phyloP scores from a whole-genome alignment of 768 basidiomycete species.

The Psilocybe cubensis region DNA sequence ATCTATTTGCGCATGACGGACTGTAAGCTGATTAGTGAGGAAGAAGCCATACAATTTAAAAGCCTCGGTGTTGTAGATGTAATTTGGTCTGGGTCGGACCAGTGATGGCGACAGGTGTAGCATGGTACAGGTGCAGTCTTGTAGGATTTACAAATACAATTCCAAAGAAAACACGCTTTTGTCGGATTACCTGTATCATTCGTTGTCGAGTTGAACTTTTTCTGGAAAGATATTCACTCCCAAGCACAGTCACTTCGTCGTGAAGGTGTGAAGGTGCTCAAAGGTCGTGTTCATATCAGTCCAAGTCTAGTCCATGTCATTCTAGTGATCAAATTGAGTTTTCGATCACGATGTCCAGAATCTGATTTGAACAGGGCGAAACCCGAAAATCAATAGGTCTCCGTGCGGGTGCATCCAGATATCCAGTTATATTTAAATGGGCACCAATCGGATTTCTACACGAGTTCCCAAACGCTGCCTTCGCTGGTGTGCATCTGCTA shows the following conservation, averaged over 20 bases:
- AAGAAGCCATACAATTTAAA: conserved; percentile 40
- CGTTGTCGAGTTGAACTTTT: neutral
- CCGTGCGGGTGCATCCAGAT: conserved; percentile 7
- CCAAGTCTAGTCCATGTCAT: conserved; percentile 1
- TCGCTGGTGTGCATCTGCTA: conserved; percentile 56
- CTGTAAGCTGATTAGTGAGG: conserved; percentile 40
- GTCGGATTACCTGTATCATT: neutral
- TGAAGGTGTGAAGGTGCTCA: neutral
- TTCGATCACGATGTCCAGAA: conserved; percentile 16
- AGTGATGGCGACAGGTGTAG: conserved; percentile 1
- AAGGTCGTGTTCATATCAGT: neutral
- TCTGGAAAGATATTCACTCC: neutral
- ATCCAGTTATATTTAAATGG: conserved; percentile 19
- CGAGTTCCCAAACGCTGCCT: conserved; percentile 61
- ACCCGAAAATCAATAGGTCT: conserved; percentile 19
- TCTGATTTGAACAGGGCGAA: conserved; percentile 14
- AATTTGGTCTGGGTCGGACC: conserved; percentile 31
- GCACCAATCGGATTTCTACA: conserved; percentile 19
- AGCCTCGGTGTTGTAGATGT: conserved; percentile 41
- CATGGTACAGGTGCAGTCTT: neutral
- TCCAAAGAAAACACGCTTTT: neutral
- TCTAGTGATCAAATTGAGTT: conserved; percentile 10
- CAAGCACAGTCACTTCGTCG: neutral
- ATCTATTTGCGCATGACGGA: conserved; percentile 45
- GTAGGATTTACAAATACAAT: neutral